Evolutionary conservation across 2,329 filamentous ascomycete species (phyloP).

Genomic region (Leptographium lundbergii): DNA sequence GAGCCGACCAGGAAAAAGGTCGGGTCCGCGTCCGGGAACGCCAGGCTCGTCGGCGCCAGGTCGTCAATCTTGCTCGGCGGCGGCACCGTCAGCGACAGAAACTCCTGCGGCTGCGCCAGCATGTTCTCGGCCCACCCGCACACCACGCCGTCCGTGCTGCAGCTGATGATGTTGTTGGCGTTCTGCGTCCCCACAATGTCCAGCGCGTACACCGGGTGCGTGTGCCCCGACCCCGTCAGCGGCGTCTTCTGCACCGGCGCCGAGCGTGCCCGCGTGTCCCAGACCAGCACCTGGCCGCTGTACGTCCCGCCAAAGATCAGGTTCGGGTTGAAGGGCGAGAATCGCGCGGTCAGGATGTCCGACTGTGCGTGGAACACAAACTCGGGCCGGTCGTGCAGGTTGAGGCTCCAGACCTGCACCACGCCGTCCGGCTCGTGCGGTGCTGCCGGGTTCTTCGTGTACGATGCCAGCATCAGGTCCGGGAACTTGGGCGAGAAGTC

Average conservation of each 20-base stretch:
- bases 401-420: slow-evolving; percentile 93
- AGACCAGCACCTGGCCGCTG: slow-evolving; percentile 88
- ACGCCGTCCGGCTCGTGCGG: slow-evolving; percentile 89
- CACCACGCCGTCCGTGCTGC: slow-evolving; percentile 90
- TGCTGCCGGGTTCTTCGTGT: slow-evolving; percentile 93
- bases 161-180: slow-evolving; percentile 95
- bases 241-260: slow-evolving; percentile 92
- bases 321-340: slow-evolving; percentile 97
- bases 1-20: slow-evolving; percentile 97
- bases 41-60: slow-evolving; percentile 84
- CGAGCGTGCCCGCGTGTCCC: slow-evolving; percentile 87
- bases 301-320: slow-evolving; percentile 93
- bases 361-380: slow-evolving; percentile 95
- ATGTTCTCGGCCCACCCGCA: slow-evolving; percentile 98
- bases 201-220: slow-evolving; percentile 90
- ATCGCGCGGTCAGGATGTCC: slow-evolving; percentile 88
- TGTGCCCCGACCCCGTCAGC: slow-evolving; percentile 86
- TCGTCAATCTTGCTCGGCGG: slow-evolving; percentile 86
- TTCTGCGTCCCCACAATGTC: slow-evolving; percentile 97
- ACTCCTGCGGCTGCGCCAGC: slow-evolving; percentile 91
- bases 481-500: slow-evolving; percentile 94
- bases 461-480: slow-evolving; percentile 83
- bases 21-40: slow-evolving; percentile 87
- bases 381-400: slow-evolving; percentile 87
- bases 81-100: slow-evolving; percentile 76